Conservation (phyloP, 164 flowering plant species). For the Dillenia suffruticosa region DNA sequence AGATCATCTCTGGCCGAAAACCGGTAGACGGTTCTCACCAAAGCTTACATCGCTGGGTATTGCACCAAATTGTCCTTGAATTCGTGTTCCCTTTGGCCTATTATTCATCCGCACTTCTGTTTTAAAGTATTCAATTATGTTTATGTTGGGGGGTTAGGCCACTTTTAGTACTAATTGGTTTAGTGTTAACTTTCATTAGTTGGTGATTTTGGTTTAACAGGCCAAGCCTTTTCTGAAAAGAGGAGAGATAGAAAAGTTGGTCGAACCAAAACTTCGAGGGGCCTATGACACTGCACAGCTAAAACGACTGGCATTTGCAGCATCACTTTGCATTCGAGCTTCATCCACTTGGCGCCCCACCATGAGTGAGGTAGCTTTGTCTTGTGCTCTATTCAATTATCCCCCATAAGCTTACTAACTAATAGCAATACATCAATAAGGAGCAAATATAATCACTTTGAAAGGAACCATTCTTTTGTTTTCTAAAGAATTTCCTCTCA, state of each 20-base stretch:
- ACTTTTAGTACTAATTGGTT: not conserved
- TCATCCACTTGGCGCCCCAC: conserved; percentile 86
- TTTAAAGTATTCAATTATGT: not conserved
- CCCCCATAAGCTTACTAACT: too few species aligned
- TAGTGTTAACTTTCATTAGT: not conserved
- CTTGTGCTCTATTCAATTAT: not conserved
- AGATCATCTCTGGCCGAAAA: conserved; percentile 76
- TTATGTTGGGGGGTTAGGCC: not conserved
- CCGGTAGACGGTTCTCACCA: conserved; percentile 83
- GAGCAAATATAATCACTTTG: too few species aligned
- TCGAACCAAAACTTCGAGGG: conserved; percentile 68
- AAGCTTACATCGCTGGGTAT: conserved; percentile 90
- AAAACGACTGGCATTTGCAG: conserved; percentile 56
- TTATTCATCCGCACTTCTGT: not conserved
- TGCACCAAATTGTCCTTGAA: not conserved
- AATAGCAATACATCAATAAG: too few species aligned
- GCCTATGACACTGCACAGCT: conserved; percentile 50
- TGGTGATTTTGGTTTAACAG: conserved; percentile 24
- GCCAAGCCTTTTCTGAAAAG: conserved; percentile 61
- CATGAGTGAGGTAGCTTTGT: conserved; percentile 67
- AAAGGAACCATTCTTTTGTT: too few species aligned
- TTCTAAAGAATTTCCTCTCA: too few species aligned
- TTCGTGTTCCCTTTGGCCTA: not conserved
- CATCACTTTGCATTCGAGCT: conserved; percentile 78
- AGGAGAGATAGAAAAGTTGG: conserved; percentile 49